Base-by-base conservation (phyloP, 192 early-diverging fungal species). In the Linnemannia zychae region DNA sequence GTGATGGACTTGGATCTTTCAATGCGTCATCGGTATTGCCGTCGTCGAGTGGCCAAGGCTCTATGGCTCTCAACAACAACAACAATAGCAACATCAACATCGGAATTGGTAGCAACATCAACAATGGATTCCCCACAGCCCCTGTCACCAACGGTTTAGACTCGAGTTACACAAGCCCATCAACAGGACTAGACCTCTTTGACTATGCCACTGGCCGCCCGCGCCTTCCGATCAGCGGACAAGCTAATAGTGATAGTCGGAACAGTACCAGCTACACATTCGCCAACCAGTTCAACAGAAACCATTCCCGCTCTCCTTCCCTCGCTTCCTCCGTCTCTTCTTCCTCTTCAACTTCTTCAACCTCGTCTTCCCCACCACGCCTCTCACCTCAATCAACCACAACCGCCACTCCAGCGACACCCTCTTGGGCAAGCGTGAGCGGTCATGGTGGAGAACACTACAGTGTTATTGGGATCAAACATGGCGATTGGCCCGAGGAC, bases 401-500 rank as follows among this genome's bases (percentile, higher is more conserved):
- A 3, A 11, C 40, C 60, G 0, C 69, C 48, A 49, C 40, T 15
- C 60, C 75, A 4, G 33, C 76, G 15, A 47, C 38, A 13, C 31
- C 71, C 37, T 67, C 73, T 2, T 73, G 72, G 77, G 0, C 67
- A 17, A 72, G 47, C 9, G 44, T 52, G 20, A 75, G 28, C 18
- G 48, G 66, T 5, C 20, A 50, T 1, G 73, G 78, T 3, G 70
- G 60, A 4, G 77, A 79, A 6, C 69, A 76, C 16, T 79, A 85
- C 24, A 85, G 83, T 34, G 77, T 85, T 3, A 85, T 85, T 38
- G 83, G 77, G 13, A 76, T 79, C 73, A 69, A 79, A 20, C 67
- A 85, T 24, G 78, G 83, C 34, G 74, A 79, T 44, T 85, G 76
- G 82, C 68, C 74, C 22, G 69, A 79, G 34, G 83, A 79, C 9